These are phyloP conservation scores for Penstemon davidsonii DNA, from an alignment of 257 asterid genomes.

Conservation along the genomic window DNA sequence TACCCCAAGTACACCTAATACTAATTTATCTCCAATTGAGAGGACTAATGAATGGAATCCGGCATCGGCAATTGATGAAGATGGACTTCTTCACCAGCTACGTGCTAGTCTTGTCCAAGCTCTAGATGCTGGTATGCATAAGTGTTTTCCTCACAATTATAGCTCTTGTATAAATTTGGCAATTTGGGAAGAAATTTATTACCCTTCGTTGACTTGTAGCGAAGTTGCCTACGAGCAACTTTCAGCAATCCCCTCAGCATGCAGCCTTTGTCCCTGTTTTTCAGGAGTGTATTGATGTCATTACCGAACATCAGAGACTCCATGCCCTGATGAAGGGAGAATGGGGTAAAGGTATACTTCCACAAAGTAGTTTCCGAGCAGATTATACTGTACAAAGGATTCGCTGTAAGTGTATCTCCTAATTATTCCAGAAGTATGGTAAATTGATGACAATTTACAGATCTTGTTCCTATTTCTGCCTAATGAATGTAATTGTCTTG, in stretches of 20 bases:
- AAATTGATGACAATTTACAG: neutral
- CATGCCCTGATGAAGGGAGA: constrained; percentile 88
- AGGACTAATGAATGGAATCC: constrained; percentile 78
- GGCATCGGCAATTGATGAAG: constrained; percentile 82
- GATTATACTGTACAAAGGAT: constrained; percentile 79
- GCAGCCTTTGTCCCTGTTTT: constrained; percentile 52
- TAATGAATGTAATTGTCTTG: constrained; percentile 20
- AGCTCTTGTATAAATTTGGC: constrained; percentile 8
- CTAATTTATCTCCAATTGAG: constrained; percentile 59
- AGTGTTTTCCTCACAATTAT: constrained; percentile 29
- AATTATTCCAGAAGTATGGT: constrained; percentile 13
- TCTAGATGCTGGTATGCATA: constrained; percentile 63
- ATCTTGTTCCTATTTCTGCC: constrained; percentile 22
- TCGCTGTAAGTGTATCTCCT: constrained; percentile 50
- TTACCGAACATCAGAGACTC: constrained; percentile 92
- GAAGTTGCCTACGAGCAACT: constrained; percentile 45
- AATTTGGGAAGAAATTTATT: neutral
- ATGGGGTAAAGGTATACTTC: constrained; percentile 92
- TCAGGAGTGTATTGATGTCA: constrained; percentile 84
- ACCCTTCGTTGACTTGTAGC: constrained; percentile 42
- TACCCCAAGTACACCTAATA: constrained; percentile 45
- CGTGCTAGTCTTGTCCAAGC: constrained; percentile 73
- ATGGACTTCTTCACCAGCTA: constrained; percentile 81
- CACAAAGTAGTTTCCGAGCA: constrained; percentile 73
- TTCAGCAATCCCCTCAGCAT: constrained; percentile 65